Evolutionary conservation across 2,329 filamentous ascomycete species (phyloP).

Genomic region (Zymoseptoria tritici): DNA sequence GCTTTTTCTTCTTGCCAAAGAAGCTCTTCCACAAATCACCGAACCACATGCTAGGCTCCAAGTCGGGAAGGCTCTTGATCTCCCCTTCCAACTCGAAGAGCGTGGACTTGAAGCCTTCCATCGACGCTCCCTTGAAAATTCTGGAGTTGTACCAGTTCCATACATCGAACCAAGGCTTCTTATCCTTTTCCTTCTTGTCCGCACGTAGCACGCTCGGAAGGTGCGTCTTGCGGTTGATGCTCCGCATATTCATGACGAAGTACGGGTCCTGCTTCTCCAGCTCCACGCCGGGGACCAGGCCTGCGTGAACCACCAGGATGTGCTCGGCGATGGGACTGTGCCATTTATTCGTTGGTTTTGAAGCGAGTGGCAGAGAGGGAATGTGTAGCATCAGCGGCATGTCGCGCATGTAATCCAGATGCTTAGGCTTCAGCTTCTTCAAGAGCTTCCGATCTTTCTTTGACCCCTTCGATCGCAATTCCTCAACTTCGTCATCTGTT

Average conservation of each 20-base stretch:
- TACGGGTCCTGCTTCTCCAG: constrained; percentile 67
- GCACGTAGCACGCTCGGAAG: constrained; percentile 43
- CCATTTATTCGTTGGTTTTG: constrained; percentile 7
- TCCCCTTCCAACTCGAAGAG: constrained; percentile 1
- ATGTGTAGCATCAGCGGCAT: constrained; percentile 33
- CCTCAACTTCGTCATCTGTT: neutral
- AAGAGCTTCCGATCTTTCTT: constrained; percentile 24
- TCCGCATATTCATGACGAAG: constrained; percentile 88
- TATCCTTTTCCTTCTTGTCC: constrained; percentile 17
- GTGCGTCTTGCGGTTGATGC: constrained; percentile 57
- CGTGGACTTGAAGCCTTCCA: constrained; percentile 7
- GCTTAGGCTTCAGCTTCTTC: constrained; percentile 21
- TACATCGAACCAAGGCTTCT: constrained; percentile 24
- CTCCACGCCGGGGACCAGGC: constrained; percentile 67
- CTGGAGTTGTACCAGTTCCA: constrained; percentile 31
- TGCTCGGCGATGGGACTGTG: constrained; percentile 53
- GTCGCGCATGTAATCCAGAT: constrained; percentile 27
- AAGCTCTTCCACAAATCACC: constrained; percentile 15
- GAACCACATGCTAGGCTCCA: constrained; percentile 4
- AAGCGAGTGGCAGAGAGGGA: constrained; percentile 23
- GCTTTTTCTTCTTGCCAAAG: constrained; percentile 22
- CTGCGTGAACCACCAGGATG: constrained; percentile 75
- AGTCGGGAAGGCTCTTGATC: neutral
- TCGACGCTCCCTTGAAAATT: constrained; percentile 13
- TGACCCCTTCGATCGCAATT: constrained; percentile 17